Evolutionary conservation across 2,329 filamentous ascomycete species (phyloP), one percentile per base, ranked within the genome.

Genomic region (Aaosphaeria pasadenensis): DNA sequence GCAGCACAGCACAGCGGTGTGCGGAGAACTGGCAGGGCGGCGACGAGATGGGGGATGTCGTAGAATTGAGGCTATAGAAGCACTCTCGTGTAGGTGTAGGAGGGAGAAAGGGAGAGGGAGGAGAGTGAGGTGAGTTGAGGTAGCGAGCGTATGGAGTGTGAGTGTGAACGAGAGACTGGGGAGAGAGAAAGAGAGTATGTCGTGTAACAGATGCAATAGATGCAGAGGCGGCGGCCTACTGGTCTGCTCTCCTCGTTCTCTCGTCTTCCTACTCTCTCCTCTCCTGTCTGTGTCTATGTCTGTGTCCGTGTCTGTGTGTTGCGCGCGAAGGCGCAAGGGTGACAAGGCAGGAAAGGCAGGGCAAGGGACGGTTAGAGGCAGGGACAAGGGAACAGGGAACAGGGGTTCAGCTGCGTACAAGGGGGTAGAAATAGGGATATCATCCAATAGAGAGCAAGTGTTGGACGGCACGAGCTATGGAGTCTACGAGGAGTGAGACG

Each of bases 1-100:
- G 63, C 62, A 66, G 60, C 63, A 66, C 64, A 60, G 64, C 64
- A 47, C 62, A 60, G 64, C 64, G 55, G 66, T 63, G 63, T 63
- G 62, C 60, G 50, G 17, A 24, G 17, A 24, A 24, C 17, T 24
- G 17, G 17, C 17, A 24, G 17, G 17, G 17, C 17, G 17, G 17
- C 17, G 17, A 24, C 44, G 39, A 44, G 48, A 43, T 48, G 40
- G 36, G 46, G 52, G 45, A 51, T 44, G 38, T 42, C 40, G 44
- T 41, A 48, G 47, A 48, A 44, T 50, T 62, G 62, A 67, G 59
- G 59, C 63, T 64, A 57, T 58, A 59, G 57, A 57, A 55, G 53
- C 59, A 24, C 17, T 52, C 57, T 55, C 53, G 59, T 53, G 55
- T 54, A 52, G 49, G 57, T 55, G 58, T 58, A 58, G 58, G 53